phyloP scores from a whole-genome alignment of 306 rosid genomes.

The Pachyrhizus erosus region DNA sequence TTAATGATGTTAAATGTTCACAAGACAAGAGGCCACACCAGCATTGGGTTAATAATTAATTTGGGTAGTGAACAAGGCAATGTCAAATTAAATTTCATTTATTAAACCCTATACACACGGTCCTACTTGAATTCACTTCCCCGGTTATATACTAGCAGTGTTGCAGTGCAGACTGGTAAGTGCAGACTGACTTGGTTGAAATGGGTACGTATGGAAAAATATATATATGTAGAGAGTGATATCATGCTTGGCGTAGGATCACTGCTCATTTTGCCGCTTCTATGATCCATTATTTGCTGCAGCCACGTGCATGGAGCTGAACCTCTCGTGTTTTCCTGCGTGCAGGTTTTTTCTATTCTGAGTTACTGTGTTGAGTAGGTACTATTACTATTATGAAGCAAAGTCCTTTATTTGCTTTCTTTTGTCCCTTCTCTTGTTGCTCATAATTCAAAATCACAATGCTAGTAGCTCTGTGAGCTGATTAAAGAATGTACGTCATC shows the following conservation, averaged over 20 bases:
- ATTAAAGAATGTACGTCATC: background rate
- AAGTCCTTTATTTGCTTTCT: constrained; percentile 12
- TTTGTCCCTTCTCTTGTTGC: constrained; percentile 4
- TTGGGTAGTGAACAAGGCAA: constrained; percentile 7
- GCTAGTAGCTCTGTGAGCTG: background rate
- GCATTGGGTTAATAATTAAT: constrained; percentile 26
- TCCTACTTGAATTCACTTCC: background rate
- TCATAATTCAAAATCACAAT: background rate
- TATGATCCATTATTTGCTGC: constrained; percentile 23
- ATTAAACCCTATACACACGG: background rate
- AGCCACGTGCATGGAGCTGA: constrained; percentile 38
- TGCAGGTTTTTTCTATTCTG: background rate
- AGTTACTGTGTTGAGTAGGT: background rate
- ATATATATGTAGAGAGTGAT: constrained; percentile 15
- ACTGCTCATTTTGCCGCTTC: background rate
- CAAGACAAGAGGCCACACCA: background rate
- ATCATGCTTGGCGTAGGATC: constrained; percentile 44
- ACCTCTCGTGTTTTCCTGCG: constrained; percentile 10
- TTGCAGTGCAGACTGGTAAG: background rate
- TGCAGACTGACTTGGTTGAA: constrained; percentile 2
- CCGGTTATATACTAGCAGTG: background rate
- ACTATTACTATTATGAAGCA: background rate
- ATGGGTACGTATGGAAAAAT: background rate
- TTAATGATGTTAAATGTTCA: constrained; percentile 22
- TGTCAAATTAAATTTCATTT: background rate